These are phyloP conservation scores for Hydnomerulius pinastri DNA, from an alignment of 768 basidiomycete species.

Conservation along the genomic window DNA sequence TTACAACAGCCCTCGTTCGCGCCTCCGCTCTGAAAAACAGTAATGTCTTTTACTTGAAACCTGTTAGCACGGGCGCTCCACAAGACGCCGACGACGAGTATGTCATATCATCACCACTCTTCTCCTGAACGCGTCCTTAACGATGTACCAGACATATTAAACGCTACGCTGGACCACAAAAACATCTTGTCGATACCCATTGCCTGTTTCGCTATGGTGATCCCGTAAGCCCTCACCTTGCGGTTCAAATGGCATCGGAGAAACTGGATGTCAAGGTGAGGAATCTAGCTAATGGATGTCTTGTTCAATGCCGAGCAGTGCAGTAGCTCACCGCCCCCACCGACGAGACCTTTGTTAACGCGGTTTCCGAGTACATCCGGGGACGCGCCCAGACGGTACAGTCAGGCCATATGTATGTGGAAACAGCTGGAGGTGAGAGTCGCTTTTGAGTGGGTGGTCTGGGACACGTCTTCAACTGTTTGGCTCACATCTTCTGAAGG, in stretches of 20 bases:
- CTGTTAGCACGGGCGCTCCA: constrained; percentile 84
- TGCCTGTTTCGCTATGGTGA: constrained; percentile 86
- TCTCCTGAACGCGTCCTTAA: background rate
- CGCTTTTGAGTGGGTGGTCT: constrained; percentile 14
- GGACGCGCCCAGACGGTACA: constrained; percentile 42
- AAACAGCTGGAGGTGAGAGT: constrained; percentile 93
- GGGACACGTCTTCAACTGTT: background rate
- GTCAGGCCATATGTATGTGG: constrained; percentile 72
- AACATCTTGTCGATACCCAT: constrained; percentile 50
- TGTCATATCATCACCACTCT: constrained; percentile 17
- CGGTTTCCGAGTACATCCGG: constrained; percentile 65
- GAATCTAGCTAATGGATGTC: background rate
- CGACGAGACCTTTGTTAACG: constrained; percentile 64
- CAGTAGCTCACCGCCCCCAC: constrained; percentile 45
- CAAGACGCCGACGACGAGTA: constrained; percentile 87
- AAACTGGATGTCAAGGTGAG: constrained; percentile 34
- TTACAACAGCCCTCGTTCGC: constrained; percentile 81
- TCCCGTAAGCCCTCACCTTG: constrained; percentile 93
- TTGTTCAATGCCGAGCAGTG: constrained; percentile 4
- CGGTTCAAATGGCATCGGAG: constrained; percentile 53
- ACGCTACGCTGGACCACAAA: constrained; percentile 46
- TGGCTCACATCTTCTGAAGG: constrained; percentile 46
- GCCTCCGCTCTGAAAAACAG: constrained; percentile 63
- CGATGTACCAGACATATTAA: constrained; percentile 59
- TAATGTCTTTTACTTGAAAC: constrained; percentile 76